A percentile compares a stretch with the other conserved stretches of the same genome.
These are phyloP conservation scores for Crithidia bombi DNA, from an alignment of 208 protist species.

Conservation along the genomic window DNA sequence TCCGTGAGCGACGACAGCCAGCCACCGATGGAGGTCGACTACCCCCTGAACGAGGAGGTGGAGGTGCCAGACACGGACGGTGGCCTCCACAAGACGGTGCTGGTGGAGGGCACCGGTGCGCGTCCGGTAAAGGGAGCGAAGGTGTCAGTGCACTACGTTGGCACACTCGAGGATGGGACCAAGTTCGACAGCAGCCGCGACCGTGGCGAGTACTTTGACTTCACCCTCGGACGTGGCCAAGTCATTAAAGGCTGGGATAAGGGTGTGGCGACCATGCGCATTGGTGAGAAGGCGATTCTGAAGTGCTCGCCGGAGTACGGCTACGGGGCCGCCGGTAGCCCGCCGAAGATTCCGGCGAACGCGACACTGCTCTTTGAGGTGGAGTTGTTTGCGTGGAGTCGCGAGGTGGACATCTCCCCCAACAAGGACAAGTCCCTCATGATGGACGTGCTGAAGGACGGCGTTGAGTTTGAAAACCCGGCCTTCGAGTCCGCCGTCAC, in stretches of 20 bases:
- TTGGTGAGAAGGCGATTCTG: conserved; percentile 86
- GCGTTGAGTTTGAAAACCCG: conserved; percentile 81
- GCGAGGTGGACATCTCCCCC: conserved; percentile 75
- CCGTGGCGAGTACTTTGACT: conserved; percentile 84
- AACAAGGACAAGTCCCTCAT: conserved; percentile 81
- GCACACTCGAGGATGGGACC: conserved; percentile 80
- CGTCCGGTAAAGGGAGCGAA: conserved; percentile 79
- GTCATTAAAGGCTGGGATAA: conserved; percentile 94
- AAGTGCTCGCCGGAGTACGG: conserved; percentile 78
- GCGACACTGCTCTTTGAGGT: conserved; percentile 93
- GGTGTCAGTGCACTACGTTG: conserved; percentile 92
- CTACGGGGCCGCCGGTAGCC: conserved; percentile 81
- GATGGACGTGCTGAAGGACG: conserved; percentile 74
- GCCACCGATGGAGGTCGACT: conserved; percentile 67
- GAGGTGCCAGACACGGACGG: conserved; percentile 81
- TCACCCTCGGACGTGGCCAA: conserved; percentile 84
- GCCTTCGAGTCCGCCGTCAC: conserved; percentile 73
- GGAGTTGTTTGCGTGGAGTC: conserved; percentile 86
- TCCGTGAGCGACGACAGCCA: conserved; percentile 68
- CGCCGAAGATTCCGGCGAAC: conserved; percentile 86
- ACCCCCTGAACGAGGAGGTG: conserved; percentile 68
- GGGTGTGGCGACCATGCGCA: conserved; percentile 89
- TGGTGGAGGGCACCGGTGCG: conserved; percentile 74
- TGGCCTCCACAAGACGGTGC: conserved; percentile 80
- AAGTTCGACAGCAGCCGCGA: conserved; percentile 92